Base-by-base conservation (phyloP, 140 eudicot genomes). In the Anethum foeniculum region DNA sequence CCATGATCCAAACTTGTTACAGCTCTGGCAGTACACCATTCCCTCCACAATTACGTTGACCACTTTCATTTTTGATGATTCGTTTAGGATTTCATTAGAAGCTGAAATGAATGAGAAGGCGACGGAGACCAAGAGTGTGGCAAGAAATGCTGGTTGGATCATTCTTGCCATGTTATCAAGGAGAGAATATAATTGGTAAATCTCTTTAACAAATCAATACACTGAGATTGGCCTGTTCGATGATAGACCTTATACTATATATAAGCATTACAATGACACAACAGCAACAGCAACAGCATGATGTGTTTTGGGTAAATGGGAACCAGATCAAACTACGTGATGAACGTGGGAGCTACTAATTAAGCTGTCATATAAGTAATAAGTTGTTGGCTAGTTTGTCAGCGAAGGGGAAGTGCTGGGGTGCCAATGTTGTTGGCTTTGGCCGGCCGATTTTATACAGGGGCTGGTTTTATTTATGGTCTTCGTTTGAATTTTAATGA, bases 11-110 rank as follows among this genome's bases (percentile, higher is more conserved):
- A 71, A 80, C 69, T 71, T 65, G 44, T 89, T 83, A 60, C 99
- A 92, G 83, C 92, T 92, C 77, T 95, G 99, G 87, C 99, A 95
- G 77, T 88, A 88, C 76, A 95, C 92, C 23, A 81, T 77, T 71
- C 97, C 95, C 86, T 95, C 97, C 16, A 95, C 93, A n/a, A 87
- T 89, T 75, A 90, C 86, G 1, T 91, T 83, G 75, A 87, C 71
- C 25, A 56, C 28, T 34, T 34, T 34, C 52, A 75, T 88, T 83
- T 84, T 83, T 16, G 25, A 4, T 8, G 68, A 60, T n/a, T 8
- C 68, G 5, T 58, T 58, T n/a, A 1, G 30, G 67, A 60, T n/a
- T 60, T 60, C 15, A 6, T n/a, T n/a, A 8, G 68, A 60, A n/a
- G 77, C 77, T 73, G 54, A n/a, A 9, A 73, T 1, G 36, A 13